phyloP scores from a whole-genome alignment of 163 green algal species.

The Scenedesmus sp. region DNA sequence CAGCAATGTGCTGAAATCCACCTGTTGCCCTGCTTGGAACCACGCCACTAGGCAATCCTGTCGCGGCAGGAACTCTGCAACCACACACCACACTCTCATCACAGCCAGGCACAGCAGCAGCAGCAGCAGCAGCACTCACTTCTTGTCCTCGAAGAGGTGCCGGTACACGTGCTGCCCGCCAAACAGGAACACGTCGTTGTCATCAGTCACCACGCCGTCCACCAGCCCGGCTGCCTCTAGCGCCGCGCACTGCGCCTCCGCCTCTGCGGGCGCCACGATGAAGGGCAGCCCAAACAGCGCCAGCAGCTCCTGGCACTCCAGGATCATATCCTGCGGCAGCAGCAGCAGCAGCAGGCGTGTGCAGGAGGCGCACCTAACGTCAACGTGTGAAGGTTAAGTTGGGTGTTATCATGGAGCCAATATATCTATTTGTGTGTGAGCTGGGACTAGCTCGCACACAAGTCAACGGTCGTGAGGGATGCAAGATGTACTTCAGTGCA shows the following conservation, averaged over 20 bases:
- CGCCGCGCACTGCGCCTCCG: constrained; percentile 97
- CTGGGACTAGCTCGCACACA: neutral
- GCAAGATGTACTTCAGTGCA: neutral
- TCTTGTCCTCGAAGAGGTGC: constrained; percentile 77
- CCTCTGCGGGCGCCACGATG: constrained; percentile 93
- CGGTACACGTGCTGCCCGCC: constrained; percentile 89
- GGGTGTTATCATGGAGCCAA: neutral
- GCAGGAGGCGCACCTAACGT: neutral
- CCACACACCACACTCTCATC: too few species aligned
- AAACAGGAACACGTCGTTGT: constrained; percentile 97
- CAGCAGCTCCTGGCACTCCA: constrained; percentile 86
- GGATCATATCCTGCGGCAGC: constrained; percentile 81
- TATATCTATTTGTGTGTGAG: neutral
- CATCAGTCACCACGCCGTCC: constrained; percentile 93
- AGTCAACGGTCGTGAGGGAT: neutral
- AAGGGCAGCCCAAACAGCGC: constrained; percentile 97
- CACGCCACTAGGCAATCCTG: too few species aligned
- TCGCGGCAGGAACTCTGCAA: too few species aligned
- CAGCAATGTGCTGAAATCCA: too few species aligned
- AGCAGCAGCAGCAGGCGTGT: neutral
- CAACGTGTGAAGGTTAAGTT: neutral
- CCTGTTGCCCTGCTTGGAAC: too few species aligned
- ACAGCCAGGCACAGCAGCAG: neutral
- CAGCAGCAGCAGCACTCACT: constrained; percentile 43
- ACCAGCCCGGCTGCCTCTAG: constrained; percentile 91